Base-by-base conservation (phyloP, 2,329 filamentous ascomycete species). In the Hypomyces rosellus region DNA sequence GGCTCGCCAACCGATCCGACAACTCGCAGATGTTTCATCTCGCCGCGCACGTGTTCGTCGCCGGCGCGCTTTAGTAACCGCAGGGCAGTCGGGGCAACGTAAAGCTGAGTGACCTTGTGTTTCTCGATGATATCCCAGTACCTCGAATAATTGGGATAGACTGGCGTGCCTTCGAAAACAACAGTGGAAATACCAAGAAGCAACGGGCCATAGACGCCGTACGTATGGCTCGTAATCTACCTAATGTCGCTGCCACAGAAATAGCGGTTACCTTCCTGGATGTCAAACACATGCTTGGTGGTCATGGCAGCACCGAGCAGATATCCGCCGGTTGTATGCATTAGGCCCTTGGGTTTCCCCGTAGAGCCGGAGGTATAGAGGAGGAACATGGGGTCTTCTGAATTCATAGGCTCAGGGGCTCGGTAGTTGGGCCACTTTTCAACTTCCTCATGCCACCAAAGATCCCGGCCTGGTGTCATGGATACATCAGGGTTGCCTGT, bases 101-200 rank as follows among this genome's bases (percentile, higher is more conserved):
- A 99, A 75, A 99, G 97, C 64, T 99, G 93, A 16, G 91, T 96
- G 58, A 99, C 88, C 58, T 88, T 80, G 75, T 99, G 87, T 77
- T 95, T 89, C 61, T 91, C 89, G 68, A 97, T 92, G 48, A 97
- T 92, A 59, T 97, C 91, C 93, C 93, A 99, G 77, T 99, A 99
- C 59, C 93, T 84, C 51, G 92, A 96, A 76, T 96, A 99, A 76
- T 95, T 86, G 62, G 93, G 93, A 69, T 97, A 97, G 46, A 92
- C 92, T 1, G 93, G 93, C 2, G 93, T 99, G 60, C 93, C 95
- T 74, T 99, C 93, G 61, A 97, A 99, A 30, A 99, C 92, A 15
- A 99, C 89, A 0, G 92, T 97, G 11, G 92, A 84, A 54, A 96
- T 86, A 74, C 93, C 93, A 44, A 97, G 83, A 41, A 99, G 78